Evolutionary conservation across 441 rosid genomes (phyloP), one percentile per base, ranked within the genome.

Genomic region (Syzygium syzygioides): DNA sequence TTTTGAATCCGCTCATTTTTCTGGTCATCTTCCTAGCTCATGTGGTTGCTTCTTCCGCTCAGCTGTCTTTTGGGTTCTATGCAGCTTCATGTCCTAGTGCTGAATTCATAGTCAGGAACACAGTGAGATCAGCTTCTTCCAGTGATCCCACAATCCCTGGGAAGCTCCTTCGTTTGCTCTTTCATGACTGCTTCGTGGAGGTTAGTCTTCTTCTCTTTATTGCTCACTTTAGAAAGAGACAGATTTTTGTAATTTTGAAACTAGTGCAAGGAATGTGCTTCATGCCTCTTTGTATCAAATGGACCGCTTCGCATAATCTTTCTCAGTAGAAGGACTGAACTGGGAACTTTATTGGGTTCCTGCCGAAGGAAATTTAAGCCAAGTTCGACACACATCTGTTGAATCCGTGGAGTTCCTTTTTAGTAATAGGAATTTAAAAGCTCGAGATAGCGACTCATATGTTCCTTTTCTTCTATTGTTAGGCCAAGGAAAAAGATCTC

Each of bases 181-280:
- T 95, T 92, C 96, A 94, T 85, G 96, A 95, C 86, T 94, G 97
- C 90, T 94, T 94, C 60, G 95, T 94, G 19, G 93, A 94, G 92
- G 96, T 94, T n/a, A 89, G 90, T 86, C 60, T 84, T 60, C 64
- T 32, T 76, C 37, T 86, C 85, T 32, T 14, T 23, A 45, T 50
- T 37, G 12, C 28, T 68, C 60, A 30, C 57, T 79, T 50, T 1
- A 2, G 32, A 55, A 79, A 34, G 30, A 26, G 18, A 37, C n/a
- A 23, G 52, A 76, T 6, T 76, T n/a, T 76, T 41, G 83, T 76
- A 76, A 23, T 76, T 3, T 41, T 23, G 52, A 76, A 76, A 76
- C 83, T 76, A 7, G 18, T 41, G 53, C 83, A 41, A 76, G 50
- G 9, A 76, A 41, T 76, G 83, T 76, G 41, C 83, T 6, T 13